Conservation (phyloP, 2,329 filamentous ascomycete genomes). For the Lasiodiplodia sp. region DNA sequence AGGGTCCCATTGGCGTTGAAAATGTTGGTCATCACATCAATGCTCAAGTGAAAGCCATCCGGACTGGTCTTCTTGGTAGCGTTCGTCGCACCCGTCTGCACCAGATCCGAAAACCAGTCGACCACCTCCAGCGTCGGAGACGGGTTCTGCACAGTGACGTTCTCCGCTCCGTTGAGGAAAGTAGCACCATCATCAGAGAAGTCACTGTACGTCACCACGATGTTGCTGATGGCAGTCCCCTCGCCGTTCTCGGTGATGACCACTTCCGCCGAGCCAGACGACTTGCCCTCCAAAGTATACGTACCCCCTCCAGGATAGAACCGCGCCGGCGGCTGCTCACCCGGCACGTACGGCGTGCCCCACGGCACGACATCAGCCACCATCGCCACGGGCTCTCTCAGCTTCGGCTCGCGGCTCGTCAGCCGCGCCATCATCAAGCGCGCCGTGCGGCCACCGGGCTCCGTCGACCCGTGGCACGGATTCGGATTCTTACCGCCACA, state of each 20-base stretch:
- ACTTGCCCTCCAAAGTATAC: conserved; percentile 33
- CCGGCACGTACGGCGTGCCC: conserved; percentile 44
- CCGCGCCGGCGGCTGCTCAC: conserved; percentile 1
- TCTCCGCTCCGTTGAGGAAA: conserved; percentile 47
- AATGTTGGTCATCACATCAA: conserved; percentile 50
- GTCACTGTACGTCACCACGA: conserved; percentile 47
- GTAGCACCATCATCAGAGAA: conserved; percentile 48
- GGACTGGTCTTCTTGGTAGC: conserved; percentile 51
- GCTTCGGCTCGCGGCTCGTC: conserved; percentile 42
- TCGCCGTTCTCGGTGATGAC: conserved; percentile 31
- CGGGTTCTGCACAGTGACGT: conserved; percentile 39
- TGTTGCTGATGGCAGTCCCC: conserved; percentile 33
- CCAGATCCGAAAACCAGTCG: conserved; percentile 52
- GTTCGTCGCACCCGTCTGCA: conserved; percentile 40
- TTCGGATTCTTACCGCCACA: conserved; percentile 56
- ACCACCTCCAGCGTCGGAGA: conserved; percentile 39
- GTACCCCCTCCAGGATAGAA: conserved; percentile 18
- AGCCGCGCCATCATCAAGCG: conserved; percentile 54
- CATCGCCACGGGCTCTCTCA: conserved; percentile 34
- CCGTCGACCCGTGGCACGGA: conserved; percentile 50
- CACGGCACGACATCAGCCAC: conserved; percentile 45
- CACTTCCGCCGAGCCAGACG: conserved; percentile 35
- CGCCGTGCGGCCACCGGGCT: conserved; percentile 47
- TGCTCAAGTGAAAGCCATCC: conserved; percentile 49
- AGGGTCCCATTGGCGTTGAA: conserved; percentile 54